Evolutionary conservation across 805 yeast species (phyloP), one percentile per base, ranked within the genome.

Genomic region (Yamadazyma insecticola): DNA sequence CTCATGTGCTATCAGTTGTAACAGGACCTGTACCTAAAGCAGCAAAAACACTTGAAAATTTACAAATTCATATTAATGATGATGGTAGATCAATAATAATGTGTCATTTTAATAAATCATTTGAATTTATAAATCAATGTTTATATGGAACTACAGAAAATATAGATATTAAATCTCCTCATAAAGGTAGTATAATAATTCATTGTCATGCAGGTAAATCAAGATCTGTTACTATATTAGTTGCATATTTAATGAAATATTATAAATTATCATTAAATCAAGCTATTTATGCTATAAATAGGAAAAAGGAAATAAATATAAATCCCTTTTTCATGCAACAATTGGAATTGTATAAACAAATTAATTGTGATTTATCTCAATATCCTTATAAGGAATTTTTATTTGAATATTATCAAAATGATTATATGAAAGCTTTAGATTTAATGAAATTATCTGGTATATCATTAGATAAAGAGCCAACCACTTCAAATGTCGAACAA

Each of bases 291-390:
- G 90, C 90, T 0, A 79, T 90, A n/a, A 70, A 67, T 40, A 57
- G 89, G 39, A 79, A 74, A 44, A 69, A 82, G 37, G 52, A 72
- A 3, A 63, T 65, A 4, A 77, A 78, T 4, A 69, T 71, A 38
- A 90, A 87, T 55, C 73, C 66, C 4, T 76, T 81, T 13, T 92
- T 92, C 49, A 50, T 72, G 48, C 74, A 74, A 37, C 98, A 90
- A 56, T 63, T 90, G 36, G 54, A 70, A 25, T 50, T 87, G 4
- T 90, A 74, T 53, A 71, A 76, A 15, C 35, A 44, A 10, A 55
- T 60, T 54, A 49, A 47, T 1, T 55, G 47, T 33, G 47, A 42
- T 12, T 48, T 62, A 13, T 18, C 43, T n/a, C 41, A 47, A 29
- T 40, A 42, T 8, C 31, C 27, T 7, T 60, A 63, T 41, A 47